A percentile compares a stretch with the other conserved stretches of the same genome.
These are phyloP conservation scores for Pseudogymnoascus sp. DNA, from an alignment of 2,329 filamentous ascomycete genomes.

Conservation along the genomic window DNA sequence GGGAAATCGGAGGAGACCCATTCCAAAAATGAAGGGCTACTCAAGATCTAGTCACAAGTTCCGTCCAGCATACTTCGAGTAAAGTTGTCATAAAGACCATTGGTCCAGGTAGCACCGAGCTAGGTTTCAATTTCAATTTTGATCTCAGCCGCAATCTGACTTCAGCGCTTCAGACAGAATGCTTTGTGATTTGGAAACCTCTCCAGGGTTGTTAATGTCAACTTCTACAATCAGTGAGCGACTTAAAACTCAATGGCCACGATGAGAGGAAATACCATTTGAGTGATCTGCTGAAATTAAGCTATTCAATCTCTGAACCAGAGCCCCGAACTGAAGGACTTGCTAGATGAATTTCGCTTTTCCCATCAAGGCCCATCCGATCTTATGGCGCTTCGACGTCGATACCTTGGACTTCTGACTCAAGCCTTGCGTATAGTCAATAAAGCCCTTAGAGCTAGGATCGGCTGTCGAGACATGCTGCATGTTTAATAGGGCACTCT, in stretches of 20 bases:
- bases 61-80: neutral
- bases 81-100: neutral
- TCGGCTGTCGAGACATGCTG: neutral
- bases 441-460: neutral
- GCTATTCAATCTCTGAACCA: neutral
- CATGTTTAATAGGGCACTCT: neutral
- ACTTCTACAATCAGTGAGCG: neutral
- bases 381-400: neutral
- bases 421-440: neutral
- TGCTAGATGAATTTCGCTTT: neutral
- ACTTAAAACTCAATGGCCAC: neutral
- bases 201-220: neutral
- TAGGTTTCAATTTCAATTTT: neutral
- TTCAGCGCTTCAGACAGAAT: neutral
- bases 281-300: neutral
- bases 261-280: neutral
- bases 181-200: neutral
- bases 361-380: neutral
- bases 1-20: neutral
- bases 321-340: neutral
- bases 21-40: neutral
- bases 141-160: neutral
- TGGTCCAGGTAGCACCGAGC: neutral
- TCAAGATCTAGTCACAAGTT: neutral
- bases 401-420: neutral